These are phyloP conservation scores for Fusarium sp. DNA, from an alignment of 2,329 filamentous ascomycete genomes.

Conservation along the genomic window DNA sequence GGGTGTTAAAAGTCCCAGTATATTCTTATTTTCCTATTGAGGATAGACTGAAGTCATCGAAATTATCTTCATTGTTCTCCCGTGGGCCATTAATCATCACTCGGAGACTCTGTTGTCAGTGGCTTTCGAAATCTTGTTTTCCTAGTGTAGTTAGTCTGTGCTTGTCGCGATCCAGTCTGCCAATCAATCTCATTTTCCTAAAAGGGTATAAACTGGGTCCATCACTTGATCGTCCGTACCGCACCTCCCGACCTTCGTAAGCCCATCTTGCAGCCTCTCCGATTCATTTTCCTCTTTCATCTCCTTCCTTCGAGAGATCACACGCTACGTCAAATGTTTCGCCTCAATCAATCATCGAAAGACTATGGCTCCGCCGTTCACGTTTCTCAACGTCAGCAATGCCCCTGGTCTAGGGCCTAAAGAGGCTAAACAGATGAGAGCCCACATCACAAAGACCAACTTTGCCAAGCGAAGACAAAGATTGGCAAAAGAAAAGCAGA, in stretches of 20 bases:
- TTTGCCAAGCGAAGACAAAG: constrained; percentile 30
- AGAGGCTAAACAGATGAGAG: constrained; percentile 22
- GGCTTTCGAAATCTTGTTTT: not conserved
- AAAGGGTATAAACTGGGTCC: constrained; percentile 1
- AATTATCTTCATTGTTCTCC: not conserved
- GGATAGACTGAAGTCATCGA: not conserved
- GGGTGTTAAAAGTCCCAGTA: too few species aligned
- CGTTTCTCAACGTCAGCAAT: constrained; percentile 24
- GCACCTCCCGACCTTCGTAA: not conserved
- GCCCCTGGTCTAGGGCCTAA: constrained; percentile 14
- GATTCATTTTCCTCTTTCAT: constrained; percentile 10
- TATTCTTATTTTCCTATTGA: constrained; percentile 2
- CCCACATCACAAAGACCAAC: constrained; percentile 18
- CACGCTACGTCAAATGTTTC: too few species aligned
- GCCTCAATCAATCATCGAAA: fast-evolving
- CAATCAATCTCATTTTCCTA: constrained; percentile 37
- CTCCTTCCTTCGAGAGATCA: not conserved
- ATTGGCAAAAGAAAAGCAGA: not conserved
- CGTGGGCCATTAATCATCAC: not conserved
- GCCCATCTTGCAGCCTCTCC: not conserved
- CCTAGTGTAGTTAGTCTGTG: constrained; percentile 5
- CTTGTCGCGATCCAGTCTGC: not conserved
- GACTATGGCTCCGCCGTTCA: constrained; percentile 4
- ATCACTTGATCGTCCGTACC: not conserved
- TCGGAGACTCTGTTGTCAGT: not conserved